These are phyloP conservation scores for Ceratocystiopsis minuta DNA, from an alignment of 2,329 filamentous ascomycete genomes.

Conservation along the genomic window DNA sequence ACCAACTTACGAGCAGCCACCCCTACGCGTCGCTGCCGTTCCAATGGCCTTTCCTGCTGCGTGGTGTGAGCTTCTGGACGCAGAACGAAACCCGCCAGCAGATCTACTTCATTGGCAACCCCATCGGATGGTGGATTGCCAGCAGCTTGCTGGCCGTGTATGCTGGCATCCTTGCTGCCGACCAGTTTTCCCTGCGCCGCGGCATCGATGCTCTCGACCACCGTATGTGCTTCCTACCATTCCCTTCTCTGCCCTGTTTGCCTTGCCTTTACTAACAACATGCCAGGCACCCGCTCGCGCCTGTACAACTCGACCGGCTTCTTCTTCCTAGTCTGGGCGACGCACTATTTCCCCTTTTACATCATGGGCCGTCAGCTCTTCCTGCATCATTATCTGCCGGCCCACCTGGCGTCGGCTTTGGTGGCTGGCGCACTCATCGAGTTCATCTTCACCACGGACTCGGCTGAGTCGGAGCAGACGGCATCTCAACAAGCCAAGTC, in stretches of 20 bases:
- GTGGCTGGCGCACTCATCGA: slow-evolving; percentile 85
- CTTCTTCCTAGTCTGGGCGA: slow-evolving; percentile 96
- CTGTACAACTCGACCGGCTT: slow-evolving; percentile 98
- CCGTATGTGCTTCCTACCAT: slow-evolving; percentile 42
- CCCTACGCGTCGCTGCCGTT: slow-evolving; percentile 90
- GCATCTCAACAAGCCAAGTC: slow-evolving; percentile 23
- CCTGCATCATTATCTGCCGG: slow-evolving; percentile 91
- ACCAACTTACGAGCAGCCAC: slow-evolving; percentile 88
- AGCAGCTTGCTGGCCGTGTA: slow-evolving; percentile 87
- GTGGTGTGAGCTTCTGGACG: slow-evolving; percentile 98
- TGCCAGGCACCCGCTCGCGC: slow-evolving; percentile 65
- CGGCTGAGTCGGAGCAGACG: slow-evolving; percentile 36
- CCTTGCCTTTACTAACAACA: slow-evolving; percentile 13
- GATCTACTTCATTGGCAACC: slow-evolving; percentile 97
- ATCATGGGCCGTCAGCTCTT: slow-evolving; percentile 97
- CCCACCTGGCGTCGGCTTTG: slow-evolving; percentile 76
- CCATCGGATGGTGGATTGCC: slow-evolving; percentile 90
- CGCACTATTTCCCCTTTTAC: slow-evolving; percentile 94
- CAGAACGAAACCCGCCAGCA: slow-evolving; percentile 87
- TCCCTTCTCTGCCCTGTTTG: neutral
- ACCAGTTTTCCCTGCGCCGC: slow-evolving; percentile 82
- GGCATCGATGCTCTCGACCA: slow-evolving; percentile 85
- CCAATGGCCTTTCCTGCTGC: slow-evolving; percentile 93
- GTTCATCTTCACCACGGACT: slow-evolving; percentile 88
- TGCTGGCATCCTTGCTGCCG: slow-evolving; percentile 75